Conservation (phyloP, 2,329 filamentous ascomycete genomes). For the Alternaria angustiovoidea region DNA sequence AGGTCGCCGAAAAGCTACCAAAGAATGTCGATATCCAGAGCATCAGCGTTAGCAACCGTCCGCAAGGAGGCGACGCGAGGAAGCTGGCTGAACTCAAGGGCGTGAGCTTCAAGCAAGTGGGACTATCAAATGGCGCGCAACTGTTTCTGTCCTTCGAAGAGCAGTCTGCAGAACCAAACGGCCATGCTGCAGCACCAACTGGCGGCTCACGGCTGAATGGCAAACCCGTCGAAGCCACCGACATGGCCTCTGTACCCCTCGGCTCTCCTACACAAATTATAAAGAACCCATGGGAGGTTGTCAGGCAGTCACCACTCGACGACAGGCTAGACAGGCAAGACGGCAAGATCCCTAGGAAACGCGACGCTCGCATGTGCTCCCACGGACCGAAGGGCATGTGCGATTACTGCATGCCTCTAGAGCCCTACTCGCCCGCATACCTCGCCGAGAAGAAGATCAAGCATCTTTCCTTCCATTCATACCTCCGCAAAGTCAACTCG, state of each 20-base stretch:
- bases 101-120: constrained; percentile 65
- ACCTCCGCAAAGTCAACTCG: constrained; percentile 93
- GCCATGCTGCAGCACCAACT: constrained; percentile 48
- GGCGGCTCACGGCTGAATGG: constrained; percentile 76
- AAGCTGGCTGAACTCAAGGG: constrained; percentile 61
- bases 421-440: constrained; percentile 90
- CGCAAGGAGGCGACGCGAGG: constrained; percentile 66
- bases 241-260: constrained; percentile 69
- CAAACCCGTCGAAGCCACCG: constrained; percentile 72
- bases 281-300: constrained; percentile 91
- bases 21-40: constrained; percentile 62
- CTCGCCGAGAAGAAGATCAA: constrained; percentile 98
- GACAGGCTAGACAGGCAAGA: constrained; percentile 84
- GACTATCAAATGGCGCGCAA: constrained; percentile 80
- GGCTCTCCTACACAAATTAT: constrained; percentile 68
- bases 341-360: constrained; percentile 83
- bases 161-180: constrained; percentile 60
- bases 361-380: constrained; percentile 86
- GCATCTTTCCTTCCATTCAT: constrained; percentile 93
- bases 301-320: constrained; percentile 87
- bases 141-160: constrained; percentile 85
- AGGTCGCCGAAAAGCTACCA: constrained; percentile 69
- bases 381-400: constrained; percentile 99
- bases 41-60: constrained; percentile 67
- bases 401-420: constrained; percentile 96